Conservation (phyloP, 192 early-diverging fungal species). For the Backusella mclennaniae region DNA sequence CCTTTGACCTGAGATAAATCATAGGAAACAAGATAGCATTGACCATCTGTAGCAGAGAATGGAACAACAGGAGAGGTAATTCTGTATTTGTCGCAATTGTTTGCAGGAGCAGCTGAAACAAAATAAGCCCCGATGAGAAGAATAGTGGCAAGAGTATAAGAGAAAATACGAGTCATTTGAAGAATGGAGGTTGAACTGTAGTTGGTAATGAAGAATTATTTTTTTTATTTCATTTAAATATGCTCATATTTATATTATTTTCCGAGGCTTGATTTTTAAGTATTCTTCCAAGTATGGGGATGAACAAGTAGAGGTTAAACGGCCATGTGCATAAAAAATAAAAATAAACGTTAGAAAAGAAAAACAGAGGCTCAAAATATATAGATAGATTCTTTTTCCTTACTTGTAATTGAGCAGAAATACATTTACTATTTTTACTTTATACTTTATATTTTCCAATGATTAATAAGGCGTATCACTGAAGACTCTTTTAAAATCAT, state of each 20-base stretch:
- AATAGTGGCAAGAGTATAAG: neutral
- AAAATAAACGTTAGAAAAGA: neutral
- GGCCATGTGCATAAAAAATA: neutral
- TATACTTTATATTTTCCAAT: neutral
- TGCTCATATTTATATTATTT: neutral
- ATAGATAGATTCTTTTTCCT: neutral
- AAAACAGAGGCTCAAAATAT: neutral
- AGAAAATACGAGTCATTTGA: neutral
- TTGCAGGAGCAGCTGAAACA: constrained; percentile 10
- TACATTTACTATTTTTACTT: neutral
- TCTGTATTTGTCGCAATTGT: neutral
- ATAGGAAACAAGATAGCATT: constrained; percentile 3
- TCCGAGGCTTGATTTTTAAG: neutral
- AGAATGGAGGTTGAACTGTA: neutral
- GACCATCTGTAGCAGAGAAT: neutral
- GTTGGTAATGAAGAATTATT: neutral
- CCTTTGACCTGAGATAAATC: neutral
- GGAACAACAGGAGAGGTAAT: neutral
- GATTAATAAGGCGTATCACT: neutral
- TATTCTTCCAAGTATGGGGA: neutral
- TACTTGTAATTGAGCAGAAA: neutral
- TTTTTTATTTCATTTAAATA: neutral
- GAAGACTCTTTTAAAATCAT: neutral
- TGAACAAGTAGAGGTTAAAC: neutral
- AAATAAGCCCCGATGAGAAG: neutral